Base-by-base conservation (phyloP, 78 protist genomes). In the Isochrysis galbana region DNA sequence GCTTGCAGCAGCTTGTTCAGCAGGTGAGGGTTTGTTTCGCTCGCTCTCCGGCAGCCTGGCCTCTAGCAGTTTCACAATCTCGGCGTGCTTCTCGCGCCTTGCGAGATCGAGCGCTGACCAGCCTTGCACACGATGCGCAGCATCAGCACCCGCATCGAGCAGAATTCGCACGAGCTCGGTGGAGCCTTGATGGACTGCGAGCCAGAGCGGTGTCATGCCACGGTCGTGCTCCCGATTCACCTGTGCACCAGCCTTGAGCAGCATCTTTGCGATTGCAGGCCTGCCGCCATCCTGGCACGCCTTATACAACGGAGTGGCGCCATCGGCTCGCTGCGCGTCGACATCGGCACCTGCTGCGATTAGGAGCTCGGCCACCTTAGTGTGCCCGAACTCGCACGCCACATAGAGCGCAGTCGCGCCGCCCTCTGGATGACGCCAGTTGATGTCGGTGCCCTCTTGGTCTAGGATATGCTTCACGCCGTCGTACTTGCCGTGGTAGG, bases 371-470 rank as follows among this genome's bases (percentile, higher is more conserved):
- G 46, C 84, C 1, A 29, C 45, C 47, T 77, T 46, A 22, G 22
- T 11, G 47, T 77, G 84, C 47, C 84, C 84, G 22, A 77, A 77
- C 46, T 77, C 84, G 84, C 84, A 77, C 5, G 84, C 84, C 17
- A 77, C 84, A 46, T 77, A 77, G 84, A 77, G 44, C 44, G 84
- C 84, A 1, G 84, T 39, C 46, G 84, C 84, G 84, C 84, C 84
- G 84, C 84, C 84, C 2, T 77, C 34, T 1, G 84, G 84, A 29
- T 77, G 84, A 5, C 47, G 84, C 84, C 84, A 77, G 47, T 21
- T 4, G 29, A 77, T 17, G 34, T 34, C 19, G 19, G 46, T n/a
- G 84, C n/a, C 32, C 32, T 17, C 7, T 17, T 11, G 47, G n/a
- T n/a, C n/a, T 4, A 77, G 84, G 14, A 77, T 17, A 25, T 3